phyloP scores from a whole-genome alignment of 768 basidiomycete genomes.

The Krasilnikovozyma curviuscula region DNA sequence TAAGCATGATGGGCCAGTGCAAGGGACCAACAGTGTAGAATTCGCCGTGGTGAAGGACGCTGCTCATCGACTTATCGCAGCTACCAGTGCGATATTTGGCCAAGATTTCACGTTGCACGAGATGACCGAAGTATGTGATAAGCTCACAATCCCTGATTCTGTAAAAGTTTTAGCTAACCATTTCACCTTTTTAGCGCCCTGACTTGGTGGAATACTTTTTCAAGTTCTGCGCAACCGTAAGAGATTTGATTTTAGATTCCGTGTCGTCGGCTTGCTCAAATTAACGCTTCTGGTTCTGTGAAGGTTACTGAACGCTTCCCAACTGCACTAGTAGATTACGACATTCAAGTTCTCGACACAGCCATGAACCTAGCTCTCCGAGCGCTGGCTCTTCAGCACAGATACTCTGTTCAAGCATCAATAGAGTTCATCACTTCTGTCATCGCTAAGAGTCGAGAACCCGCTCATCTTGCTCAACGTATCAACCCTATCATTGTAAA shows the following conservation, averaged over 20 bases:
- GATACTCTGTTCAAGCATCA: conserved; percentile 65
- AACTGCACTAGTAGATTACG: conserved; percentile 27
- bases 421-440: conserved; percentile 64
- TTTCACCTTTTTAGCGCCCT: conserved; percentile 43
- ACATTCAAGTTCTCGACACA: conserved; percentile 43
- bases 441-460: too few species aligned
- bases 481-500: too few species aligned
- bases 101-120: conserved; percentile 17
- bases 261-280: not conserved
- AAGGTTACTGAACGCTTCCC: conserved; percentile 19
- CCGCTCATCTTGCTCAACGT: too few species aligned
- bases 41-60: conserved; percentile 20
- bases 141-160: not conserved
- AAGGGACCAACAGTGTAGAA: conserved; percentile 13
- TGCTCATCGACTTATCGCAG: conserved; percentile 14
- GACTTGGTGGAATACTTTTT: conserved; percentile 84
- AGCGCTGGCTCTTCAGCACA: conserved; percentile 53
- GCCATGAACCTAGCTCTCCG: conserved; percentile 50
- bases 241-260: too few species aligned
- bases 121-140: conserved; percentile 12
- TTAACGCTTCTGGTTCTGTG: not conserved
- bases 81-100: conserved; percentile 13
- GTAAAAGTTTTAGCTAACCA: too few species aligned
- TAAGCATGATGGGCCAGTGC: conserved; percentile 11
- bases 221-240: conserved; percentile 53